Base-by-base conservation (phyloP, 805 yeast species). In the Metschnikowia amazonensis region DNA sequence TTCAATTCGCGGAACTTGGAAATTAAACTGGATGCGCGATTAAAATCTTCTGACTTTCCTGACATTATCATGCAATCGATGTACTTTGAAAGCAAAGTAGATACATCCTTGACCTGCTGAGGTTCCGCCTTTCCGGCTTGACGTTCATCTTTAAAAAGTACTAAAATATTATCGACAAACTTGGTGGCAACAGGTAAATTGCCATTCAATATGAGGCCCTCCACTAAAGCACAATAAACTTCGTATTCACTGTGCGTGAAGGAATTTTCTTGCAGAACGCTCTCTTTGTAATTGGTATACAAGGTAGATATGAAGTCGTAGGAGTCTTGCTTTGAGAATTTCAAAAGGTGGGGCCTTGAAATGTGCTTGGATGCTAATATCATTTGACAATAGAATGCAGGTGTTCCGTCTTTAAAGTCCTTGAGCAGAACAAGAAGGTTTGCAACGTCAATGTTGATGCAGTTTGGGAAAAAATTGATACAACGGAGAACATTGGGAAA, bases 131-230 rank as follows among this genome's bases (percentile, higher is more conserved):
- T 43, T 7, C 63, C 62, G 9, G 16, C n/a, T 10, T 37, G 33
- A 11, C 41, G 25, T 9, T 37, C 29, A 18, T 60, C 55, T 54
- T 69, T 70, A 53, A 71, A 72, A 36, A 77, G 76, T 0, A 68
- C 53, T 34, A 84, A 60, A 5, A 83, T 66, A 33, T 72, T 66
- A 57, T 84, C 86, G 54, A 85, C 64, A 45, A 83, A 73, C 47
- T 74, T 69, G 1, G 84, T 72, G 3, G 88, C 82, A 33, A 74
- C 53, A 7, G 69, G 66, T 30, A 72, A 51, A 50, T 81, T 77
- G 33, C 74, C 76, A 36, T 78, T 76, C 42, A 67, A 65, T 10
- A 80, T 70, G 43, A 84, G 65, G 1, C 82, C 71, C 28, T 79
- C 72, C 29, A 84, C 69, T 47, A 81, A 64, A 35, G 67, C 60